Percentiles rank a stretch among this genome's conserved stretches.
Evolutionary conservation across 2,329 filamentous ascomycete species (phyloP).

Genomic region (Diaporthe batatas): DNA sequence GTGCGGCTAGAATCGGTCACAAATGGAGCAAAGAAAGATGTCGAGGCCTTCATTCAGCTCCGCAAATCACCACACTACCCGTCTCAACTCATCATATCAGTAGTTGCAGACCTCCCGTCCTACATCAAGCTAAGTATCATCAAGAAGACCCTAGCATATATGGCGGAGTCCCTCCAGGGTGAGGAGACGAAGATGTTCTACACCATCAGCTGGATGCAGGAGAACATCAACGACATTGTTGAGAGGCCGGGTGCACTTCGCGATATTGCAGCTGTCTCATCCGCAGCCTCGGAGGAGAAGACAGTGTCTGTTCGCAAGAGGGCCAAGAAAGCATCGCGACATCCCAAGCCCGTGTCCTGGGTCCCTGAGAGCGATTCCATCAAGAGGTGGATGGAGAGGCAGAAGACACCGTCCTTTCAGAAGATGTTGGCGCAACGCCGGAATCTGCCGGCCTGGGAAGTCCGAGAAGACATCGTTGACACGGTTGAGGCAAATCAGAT

Average conservation of each 20-base stretch:
- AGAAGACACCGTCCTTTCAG: conserved; percentile 74
- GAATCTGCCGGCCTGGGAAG: conserved; percentile 87
- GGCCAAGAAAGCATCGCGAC: conserved; percentile 56
- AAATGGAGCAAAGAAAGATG: conserved; percentile 62
- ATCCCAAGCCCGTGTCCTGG: conserved; percentile 75
- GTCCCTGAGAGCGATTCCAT: conserved; percentile 70
- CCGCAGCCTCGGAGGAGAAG: conserved; percentile 71
- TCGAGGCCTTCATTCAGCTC: conserved; percentile 73
- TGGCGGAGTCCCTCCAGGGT: conserved; percentile 78
- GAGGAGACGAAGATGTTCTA: conserved; percentile 93
- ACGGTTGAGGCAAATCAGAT: conserved; percentile 85
- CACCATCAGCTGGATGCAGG: conserved; percentile 91
- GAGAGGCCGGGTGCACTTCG: conserved; percentile 85
- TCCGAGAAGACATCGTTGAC: conserved; percentile 80
- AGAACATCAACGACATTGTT: conserved; percentile 84
- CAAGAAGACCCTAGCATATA: conserved; percentile 79
- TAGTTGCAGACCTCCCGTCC: conserved; percentile 81
- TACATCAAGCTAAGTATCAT: conserved; percentile 94
- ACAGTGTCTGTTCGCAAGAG: conserved; percentile 46
- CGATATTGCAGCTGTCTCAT: conserved; percentile 85
- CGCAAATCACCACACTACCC: conserved; percentile 83
- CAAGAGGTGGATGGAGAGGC: conserved; percentile 78
- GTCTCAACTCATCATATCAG: conserved; percentile 74
- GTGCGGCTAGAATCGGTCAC: conserved; percentile 73
- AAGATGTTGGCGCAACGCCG: conserved; percentile 81